Conservation (phyloP, 2,329 filamentous ascomycete genomes). For the Fusarium anguioides region DNA sequence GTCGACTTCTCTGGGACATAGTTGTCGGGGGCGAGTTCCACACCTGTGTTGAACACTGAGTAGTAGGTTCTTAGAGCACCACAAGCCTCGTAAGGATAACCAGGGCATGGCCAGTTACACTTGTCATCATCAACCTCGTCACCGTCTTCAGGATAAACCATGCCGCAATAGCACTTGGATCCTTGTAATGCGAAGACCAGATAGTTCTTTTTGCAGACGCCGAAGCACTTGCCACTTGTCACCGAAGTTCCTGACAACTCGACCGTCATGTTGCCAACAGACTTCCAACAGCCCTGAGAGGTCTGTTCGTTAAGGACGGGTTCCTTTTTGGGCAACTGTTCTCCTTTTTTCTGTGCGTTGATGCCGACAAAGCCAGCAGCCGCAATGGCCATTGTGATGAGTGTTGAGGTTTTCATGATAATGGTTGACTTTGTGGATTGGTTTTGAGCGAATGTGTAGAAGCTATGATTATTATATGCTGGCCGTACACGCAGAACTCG, state of each 20-base stretch:
- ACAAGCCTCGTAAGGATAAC: conserved; percentile 71
- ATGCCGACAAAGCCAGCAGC: conserved; percentile 44
- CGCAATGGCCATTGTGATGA: conserved; percentile 46
- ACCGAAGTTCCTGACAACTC: conserved; percentile 35
- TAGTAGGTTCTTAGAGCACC: conserved; percentile 52
- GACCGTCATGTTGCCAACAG: conserved; percentile 53
- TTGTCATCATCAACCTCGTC: conserved; percentile 65
- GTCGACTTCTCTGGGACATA: conserved; percentile 15
- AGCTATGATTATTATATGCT: background rate
- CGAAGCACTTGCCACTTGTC: conserved; percentile 56
- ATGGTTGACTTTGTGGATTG: conserved; percentile 13
- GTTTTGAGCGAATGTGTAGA: conserved; percentile 29
- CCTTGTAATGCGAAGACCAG: conserved; percentile 72
- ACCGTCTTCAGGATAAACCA: conserved; percentile 69
- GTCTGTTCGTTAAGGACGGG: conserved; percentile 54
- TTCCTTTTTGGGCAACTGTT: conserved; percentile 52
- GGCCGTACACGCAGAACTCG: conserved; percentile 18
- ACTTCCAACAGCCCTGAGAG: conserved; percentile 64
- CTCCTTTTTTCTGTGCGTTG: background rate
- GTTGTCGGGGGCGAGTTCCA: conserved; percentile 52
- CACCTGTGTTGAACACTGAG: conserved; percentile 64
- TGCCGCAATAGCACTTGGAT: conserved; percentile 79
- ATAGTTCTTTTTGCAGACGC: conserved; percentile 56
- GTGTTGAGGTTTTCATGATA: conserved; percentile 50
- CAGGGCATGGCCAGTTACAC: conserved; percentile 75